Percentiles rank a stretch among this genome's conserved stretches.
Conservation (phyloP, 768 basidiomycete species). For the Russula sp. region DNA sequence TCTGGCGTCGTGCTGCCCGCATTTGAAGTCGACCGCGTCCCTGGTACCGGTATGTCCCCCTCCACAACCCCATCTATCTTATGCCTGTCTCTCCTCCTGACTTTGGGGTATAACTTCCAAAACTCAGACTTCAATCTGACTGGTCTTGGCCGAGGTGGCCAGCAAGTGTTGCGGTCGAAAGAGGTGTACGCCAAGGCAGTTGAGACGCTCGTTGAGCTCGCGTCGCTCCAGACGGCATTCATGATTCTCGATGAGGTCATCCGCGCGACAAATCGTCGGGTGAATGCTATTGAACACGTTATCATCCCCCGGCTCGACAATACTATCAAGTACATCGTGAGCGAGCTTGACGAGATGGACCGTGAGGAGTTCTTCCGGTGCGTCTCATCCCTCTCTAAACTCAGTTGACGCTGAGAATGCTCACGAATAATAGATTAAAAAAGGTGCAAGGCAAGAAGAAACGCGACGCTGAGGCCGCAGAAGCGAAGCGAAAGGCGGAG, state of each 20-base stretch:
- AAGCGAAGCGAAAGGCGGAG: slow-evolving; percentile 22
- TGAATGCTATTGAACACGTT: slow-evolving; percentile 98
- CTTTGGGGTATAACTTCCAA: not conserved
- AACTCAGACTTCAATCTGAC: slow-evolving; percentile 93
- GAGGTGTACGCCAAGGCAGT: slow-evolving; percentile 98
- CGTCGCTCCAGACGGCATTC: slow-evolving; percentile 95
- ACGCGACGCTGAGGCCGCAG: slow-evolving; percentile 48
- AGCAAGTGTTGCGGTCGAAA: slow-evolving; percentile 90
- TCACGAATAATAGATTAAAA: slow-evolving; percentile 57
- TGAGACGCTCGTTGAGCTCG: slow-evolving; percentile 94
- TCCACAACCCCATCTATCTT: slow-evolving; percentile 6
- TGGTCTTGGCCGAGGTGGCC: slow-evolving; percentile 93
- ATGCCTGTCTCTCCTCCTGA: not conserved
- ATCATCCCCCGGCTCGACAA: slow-evolving; percentile 94
- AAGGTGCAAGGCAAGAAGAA: slow-evolving; percentile 99
- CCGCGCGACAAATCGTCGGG: slow-evolving; percentile 96
- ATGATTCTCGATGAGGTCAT: slow-evolving; percentile 99
- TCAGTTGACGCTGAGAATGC: not conserved
- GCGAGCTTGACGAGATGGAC: slow-evolving; percentile 98
- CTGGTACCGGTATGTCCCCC: slow-evolving; percentile 62
- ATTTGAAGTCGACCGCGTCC: slow-evolving; percentile 85
- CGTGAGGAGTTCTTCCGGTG: slow-evolving; percentile 90
- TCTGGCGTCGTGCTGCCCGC: slow-evolving; percentile 94
- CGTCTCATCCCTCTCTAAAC: slow-evolving; percentile 22
- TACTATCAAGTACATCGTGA: slow-evolving; percentile 96